phyloP scores from a whole-genome alignment of 768 basidiomycete species.

The Podaxis sp. region DNA sequence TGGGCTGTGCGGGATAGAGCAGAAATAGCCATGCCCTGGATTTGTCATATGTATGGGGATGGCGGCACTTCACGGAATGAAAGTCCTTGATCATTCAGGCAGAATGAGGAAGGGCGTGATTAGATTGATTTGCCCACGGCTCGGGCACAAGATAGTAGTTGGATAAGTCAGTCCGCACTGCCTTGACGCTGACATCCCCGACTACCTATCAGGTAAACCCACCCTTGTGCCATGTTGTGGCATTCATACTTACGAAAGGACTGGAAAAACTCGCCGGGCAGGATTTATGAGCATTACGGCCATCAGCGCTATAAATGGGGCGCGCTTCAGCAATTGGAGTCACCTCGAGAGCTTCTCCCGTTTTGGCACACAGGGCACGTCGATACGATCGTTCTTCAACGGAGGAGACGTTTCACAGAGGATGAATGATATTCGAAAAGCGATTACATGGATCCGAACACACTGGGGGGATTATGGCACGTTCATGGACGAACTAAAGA shows the following conservation, averaged over 20 bases:
- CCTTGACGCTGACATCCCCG: not conserved
- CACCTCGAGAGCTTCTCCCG: slow-evolving; percentile 12
- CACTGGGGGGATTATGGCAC: slow-evolving; percentile 20
- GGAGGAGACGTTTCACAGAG: slow-evolving; percentile 20
- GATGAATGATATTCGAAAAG: slow-evolving; percentile 17
- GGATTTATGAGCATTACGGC: not conserved
- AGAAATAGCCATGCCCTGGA: no score
- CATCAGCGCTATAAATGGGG: no score
- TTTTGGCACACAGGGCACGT: slow-evolving; percentile 8
- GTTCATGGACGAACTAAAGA: slow-evolving; percentile 20
- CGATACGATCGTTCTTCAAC: slow-evolving; percentile 20
- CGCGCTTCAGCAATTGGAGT: slow-evolving; percentile 14
- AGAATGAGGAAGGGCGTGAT: not conserved
- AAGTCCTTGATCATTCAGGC: no score
- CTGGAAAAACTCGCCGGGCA: not conserved
- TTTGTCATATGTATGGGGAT: no score
- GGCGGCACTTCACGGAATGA: no score
- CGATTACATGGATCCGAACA: slow-evolving; percentile 20
- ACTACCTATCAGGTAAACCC: not conserved
- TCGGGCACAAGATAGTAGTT: not conserved
- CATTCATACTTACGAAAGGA: not conserved
- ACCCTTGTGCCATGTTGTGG: not conserved
- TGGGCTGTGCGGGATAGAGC: not conserved
- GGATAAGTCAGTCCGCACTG: not conserved
- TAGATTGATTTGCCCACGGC: not conserved